Base-by-base conservation (phyloP, 345 rosid genomes). In the Geranium rotundifolium region DNA sequence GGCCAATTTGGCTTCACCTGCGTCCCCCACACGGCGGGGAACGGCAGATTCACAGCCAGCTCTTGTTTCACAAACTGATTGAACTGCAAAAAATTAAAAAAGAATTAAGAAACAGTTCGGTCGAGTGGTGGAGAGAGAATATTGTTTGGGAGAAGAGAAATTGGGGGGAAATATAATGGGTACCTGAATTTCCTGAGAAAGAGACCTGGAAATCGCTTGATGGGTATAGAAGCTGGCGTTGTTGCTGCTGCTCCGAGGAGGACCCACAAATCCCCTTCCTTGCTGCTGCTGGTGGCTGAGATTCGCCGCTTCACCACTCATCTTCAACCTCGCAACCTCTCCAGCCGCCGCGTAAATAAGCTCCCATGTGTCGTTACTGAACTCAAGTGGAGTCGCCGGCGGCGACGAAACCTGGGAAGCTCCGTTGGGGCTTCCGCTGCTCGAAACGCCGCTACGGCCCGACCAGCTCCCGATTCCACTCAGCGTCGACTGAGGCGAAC, bases 401-500 rank as follows among this genome's bases (percentile, higher is more conserved):
- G 93, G 82, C 17, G 96, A 80, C 5, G 69, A 68, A 63, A 67
- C 85, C 55, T 72, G 77, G 0, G 81, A 81, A 1, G 82, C 76
- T 1, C 83, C 81, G 34, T 72, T 76, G 0, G 91, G 86, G 68
- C 88, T 85, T 4, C 72, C 76, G 37, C 60, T 75, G 52, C 78
- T 70, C 0, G 86, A 85, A 56, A 64, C 63, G 0, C 19, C 54
- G 19, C 65, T 57, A 23, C 60, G 34, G 6, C 29, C 19, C 54
- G 86, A 76, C 76, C 70, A 72, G 72, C 84, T 71, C 14, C 70
- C 80, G 64, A 76, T 62, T 69, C 81, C 81, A 75, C 78, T 86
- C 56, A 79, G 82, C 14, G 90, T 82, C 63, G 92, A 86, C 73
- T 85, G 83, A 0, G 89, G 96, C 1, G 98, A 87, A 27, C 83